Percentiles rank a stretch among this genome's conserved stretches.
Conservation (phyloP, 2,329 filamentous ascomycete species). For the Colletotrichum truncatum region DNA sequence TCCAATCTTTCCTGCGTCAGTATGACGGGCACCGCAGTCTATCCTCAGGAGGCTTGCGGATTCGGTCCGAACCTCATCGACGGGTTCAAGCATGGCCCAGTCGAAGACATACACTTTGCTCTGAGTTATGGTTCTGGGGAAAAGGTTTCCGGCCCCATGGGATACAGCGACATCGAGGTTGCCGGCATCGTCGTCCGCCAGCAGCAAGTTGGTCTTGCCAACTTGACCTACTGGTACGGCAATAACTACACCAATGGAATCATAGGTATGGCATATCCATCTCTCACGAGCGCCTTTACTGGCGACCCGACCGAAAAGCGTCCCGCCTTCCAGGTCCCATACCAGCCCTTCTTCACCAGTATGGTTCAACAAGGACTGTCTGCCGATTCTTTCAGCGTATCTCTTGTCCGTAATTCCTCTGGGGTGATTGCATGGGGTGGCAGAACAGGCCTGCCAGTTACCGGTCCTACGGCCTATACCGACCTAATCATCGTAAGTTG, state of each 20-base stretch:
- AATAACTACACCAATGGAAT: constrained; percentile 62
- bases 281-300: constrained; percentile 57
- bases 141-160: constrained; percentile 56
- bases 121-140: constrained; percentile 60
- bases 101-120: constrained; percentile 54
- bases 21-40: constrained; percentile 38
- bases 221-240: constrained; percentile 59
- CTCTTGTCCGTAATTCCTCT: constrained; percentile 56
- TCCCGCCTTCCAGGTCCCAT: constrained; percentile 49
- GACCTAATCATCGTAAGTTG: constrained; percentile 57
- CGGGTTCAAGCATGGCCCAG: constrained; percentile 49
- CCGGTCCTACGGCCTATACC: constrained; percentile 41
- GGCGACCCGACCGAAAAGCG: constrained; percentile 49
- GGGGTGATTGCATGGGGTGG: constrained; percentile 59
- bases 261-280: constrained; percentile 60
- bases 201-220: constrained; percentile 60
- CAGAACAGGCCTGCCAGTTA: constrained; percentile 44
- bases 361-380: constrained; percentile 56
- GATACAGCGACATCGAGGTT: constrained; percentile 54
- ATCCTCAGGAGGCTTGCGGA: constrained; percentile 44
- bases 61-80: constrained; percentile 51
- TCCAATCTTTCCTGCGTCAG: constrained; percentile 53
- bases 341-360: constrained; percentile 58
- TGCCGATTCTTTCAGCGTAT: constrained; percentile 57
- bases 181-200: constrained; percentile 53